phyloP scores from a whole-genome alignment of 129 eudicot genomes.

The Solidago caesia region DNA sequence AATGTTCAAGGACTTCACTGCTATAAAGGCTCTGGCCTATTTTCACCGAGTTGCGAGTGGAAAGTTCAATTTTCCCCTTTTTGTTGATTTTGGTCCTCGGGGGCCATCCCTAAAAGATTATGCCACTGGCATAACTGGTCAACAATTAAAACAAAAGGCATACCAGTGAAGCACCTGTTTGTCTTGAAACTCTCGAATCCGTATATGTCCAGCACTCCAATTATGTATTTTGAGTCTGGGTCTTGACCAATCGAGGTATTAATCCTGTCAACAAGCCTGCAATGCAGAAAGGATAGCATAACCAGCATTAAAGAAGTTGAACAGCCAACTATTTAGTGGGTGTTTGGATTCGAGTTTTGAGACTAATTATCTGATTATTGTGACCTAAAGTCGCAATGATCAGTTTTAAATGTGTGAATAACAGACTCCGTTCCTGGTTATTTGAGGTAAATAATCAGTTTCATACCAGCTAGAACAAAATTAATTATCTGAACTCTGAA shows the following conservation, averaged over 20 bases:
- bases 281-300: constrained; percentile 17
- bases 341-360: neutral
- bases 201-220: constrained; percentile 96
- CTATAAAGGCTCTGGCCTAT: constrained; percentile 11
- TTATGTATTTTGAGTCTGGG: constrained; percentile 67
- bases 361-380: neutral
- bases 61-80: constrained; percentile 9
- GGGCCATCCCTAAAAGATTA: constrained; percentile 11
- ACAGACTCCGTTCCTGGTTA: neutral
- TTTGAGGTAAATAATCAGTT: constrained; percentile 3
- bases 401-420: constrained; percentile 6
- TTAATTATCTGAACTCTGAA: neutral
- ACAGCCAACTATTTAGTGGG: neutral
- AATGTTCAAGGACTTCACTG: constrained; percentile 4
- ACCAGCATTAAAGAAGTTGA: constrained; percentile 6
- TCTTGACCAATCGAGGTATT: constrained; percentile 97
- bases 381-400: neutral
- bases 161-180: constrained; percentile 99
- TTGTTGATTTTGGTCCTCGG: constrained; percentile 18
- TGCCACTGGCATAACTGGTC: constrained; percentile 32
- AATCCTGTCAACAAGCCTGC: constrained; percentile 95
- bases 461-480: constrained; percentile 9
- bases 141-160: constrained; percentile 60
- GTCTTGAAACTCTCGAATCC: constrained; percentile 99
- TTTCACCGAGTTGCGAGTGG: neutral